These are phyloP conservation scores for Hordeum marinum DNA, from an alignment of 176 grass and related monocot species.

Conservation along the genomic window DNA sequence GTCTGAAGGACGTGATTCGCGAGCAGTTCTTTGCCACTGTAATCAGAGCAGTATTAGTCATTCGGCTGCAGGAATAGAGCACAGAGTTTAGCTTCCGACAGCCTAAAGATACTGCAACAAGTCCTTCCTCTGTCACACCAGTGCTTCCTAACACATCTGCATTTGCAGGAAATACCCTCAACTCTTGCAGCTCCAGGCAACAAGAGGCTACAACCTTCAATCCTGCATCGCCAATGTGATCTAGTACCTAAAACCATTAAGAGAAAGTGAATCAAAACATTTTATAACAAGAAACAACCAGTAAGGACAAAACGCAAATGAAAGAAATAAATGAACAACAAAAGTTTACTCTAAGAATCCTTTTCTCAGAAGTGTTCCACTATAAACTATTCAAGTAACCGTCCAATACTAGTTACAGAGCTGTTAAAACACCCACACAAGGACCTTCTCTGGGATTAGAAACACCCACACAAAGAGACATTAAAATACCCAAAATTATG, in stretches of 20 bases:
- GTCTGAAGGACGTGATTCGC: slow-evolving; percentile 45
- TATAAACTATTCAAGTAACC: neutral
- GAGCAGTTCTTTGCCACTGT: slow-evolving; percentile 54
- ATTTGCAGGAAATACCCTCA: slow-evolving; percentile 49
- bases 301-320: neutral
- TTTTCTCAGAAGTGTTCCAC: neutral
- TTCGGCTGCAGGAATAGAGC: slow-evolving; percentile 60
- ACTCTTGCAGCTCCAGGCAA: slow-evolving; percentile 56
- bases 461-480: neutral
- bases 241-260: slow-evolving; percentile 54
- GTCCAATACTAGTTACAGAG: neutral
- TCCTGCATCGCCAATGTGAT: slow-evolving; percentile 59
- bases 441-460: neutral
- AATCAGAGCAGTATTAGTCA: slow-evolving; percentile 65
- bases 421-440: neutral
- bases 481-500: neutral
- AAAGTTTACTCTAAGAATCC: neutral
- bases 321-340: neutral
- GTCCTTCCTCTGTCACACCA: slow-evolving; percentile 66
- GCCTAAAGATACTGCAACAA: slow-evolving; percentile 50
- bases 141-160: neutral
- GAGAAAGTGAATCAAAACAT: neutral
- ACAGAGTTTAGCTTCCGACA: slow-evolving; percentile 57
- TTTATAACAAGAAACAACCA: neutral
- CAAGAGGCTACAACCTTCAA: slow-evolving; percentile 47